Conservation (phyloP, 345 rosid genomes). For the Eucalyptus cloeziana region DNA sequence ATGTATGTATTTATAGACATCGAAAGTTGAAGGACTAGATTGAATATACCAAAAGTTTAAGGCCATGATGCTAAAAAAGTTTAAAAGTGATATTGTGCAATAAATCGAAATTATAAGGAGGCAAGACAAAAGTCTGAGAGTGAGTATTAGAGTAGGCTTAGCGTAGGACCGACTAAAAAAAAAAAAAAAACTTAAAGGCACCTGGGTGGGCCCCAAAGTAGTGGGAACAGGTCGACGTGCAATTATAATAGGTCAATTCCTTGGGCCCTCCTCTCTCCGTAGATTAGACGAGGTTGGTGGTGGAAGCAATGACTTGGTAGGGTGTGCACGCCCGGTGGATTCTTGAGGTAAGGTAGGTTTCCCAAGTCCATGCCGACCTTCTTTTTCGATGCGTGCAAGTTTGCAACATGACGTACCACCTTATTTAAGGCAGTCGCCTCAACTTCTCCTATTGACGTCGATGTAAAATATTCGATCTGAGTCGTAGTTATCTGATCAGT, state of each 20-base stretch:
- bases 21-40: background rate
- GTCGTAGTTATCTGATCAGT: fast-evolving
- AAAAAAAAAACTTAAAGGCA: no score
- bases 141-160: no score
- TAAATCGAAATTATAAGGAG: no score
- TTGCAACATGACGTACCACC: background rate
- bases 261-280: background rate
- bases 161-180: no score
- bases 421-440: background rate
- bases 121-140: no score
- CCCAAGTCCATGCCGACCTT: background rate
- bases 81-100: fast-evolving
- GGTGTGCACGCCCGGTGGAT: background rate
- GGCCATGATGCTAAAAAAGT: fast-evolving
- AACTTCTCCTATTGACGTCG: background rate
- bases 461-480: no score
- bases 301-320: background rate
- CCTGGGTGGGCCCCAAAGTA: background rate
- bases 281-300: background rate
- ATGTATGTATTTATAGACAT: no score
- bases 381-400: background rate
- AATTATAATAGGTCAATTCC: background rate
- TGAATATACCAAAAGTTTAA: fast-evolving
- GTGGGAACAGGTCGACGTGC: background rate
- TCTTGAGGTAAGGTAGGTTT: background rate